Conservation (phyloP, 23 red algal genomes). For the Gracilariopsis chorda region DNA sequence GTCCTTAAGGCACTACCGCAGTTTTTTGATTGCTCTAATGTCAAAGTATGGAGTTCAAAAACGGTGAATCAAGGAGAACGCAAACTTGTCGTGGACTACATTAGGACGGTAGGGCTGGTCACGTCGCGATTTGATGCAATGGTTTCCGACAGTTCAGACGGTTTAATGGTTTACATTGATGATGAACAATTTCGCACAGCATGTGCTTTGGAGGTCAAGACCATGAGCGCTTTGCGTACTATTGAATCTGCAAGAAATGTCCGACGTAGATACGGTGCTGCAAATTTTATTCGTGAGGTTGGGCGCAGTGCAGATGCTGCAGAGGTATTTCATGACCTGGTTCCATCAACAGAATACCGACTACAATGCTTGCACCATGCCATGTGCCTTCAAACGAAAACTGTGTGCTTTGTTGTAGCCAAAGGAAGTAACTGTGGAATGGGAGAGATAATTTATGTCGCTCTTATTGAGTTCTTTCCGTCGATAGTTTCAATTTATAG, state of each 20-base stretch:
- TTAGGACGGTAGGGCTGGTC: neutral
- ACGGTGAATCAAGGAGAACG: neutral
- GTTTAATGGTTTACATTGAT: neutral
- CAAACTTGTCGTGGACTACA: neutral
- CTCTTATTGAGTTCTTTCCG: neutral
- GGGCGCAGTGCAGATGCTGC: neutral
- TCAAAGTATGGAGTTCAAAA: neutral
- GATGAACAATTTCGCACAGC: neutral
- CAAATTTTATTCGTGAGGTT: neutral
- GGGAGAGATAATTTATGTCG: neutral
- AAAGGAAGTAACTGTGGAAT: conserved; percentile 15
- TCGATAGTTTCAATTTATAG: neutral
- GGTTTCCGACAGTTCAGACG: neutral
- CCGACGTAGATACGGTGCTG: neutral
- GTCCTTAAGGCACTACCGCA: neutral
- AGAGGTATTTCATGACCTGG: neutral
- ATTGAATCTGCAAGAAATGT: neutral
- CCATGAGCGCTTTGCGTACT: neutral
- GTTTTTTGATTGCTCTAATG: neutral
- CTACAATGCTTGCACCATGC: neutral
- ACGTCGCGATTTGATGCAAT: neutral
- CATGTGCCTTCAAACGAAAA: neutral
- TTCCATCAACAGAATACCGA: neutral
- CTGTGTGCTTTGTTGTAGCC: neutral
- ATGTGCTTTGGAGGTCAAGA: neutral